These are phyloP conservation scores for Neofusicoccum cordaticola DNA, from an alignment of 2,329 filamentous ascomycete genomes.

Conservation along the genomic window DNA sequence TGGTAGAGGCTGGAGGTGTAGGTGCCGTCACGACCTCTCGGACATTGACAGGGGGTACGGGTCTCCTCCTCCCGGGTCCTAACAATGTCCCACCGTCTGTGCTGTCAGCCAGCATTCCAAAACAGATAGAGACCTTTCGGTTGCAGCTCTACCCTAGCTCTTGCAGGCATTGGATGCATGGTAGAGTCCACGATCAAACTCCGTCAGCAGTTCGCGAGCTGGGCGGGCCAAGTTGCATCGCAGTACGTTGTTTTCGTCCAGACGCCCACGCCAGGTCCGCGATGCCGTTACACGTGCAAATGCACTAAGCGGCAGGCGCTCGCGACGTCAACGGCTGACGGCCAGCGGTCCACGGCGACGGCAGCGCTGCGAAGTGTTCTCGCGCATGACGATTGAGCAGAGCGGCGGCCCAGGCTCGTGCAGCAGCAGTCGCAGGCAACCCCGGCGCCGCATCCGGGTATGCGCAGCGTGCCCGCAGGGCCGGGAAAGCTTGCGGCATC, in stretches of 20 bases:
- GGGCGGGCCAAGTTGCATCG: neutral
- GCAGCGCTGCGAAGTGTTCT: neutral
- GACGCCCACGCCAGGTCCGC: neutral
- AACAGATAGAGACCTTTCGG: constrained; percentile 14
- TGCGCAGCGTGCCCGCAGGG: neutral
- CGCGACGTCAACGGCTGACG: constrained; percentile 10
- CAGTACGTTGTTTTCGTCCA: constrained; percentile 7
- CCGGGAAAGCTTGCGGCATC: constrained; percentile 5
- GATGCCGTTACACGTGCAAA: constrained; percentile 15
- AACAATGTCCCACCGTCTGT: constrained; percentile 18
- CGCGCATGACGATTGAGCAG: constrained; percentile 9
- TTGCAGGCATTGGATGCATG: constrained; percentile 13
- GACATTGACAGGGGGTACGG: constrained; percentile 19
- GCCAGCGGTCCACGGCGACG: neutral
- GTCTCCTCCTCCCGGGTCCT: constrained; percentile 18
- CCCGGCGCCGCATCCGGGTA: constrained; percentile 1
- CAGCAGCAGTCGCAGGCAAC: neutral
- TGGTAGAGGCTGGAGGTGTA: constrained; percentile 18
- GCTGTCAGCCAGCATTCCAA: constrained; percentile 18
- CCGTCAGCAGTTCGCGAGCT: constrained; percentile 7
- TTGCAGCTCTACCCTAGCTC: constrained; percentile 18
- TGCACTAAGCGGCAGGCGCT: neutral
- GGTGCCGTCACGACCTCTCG: constrained; percentile 17
- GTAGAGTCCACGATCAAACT: neutral
- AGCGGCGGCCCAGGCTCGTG: neutral